These are phyloP conservation scores for Tephrocybe sp. DNA, from an alignment of 768 basidiomycete genomes.

Conservation along the genomic window DNA sequence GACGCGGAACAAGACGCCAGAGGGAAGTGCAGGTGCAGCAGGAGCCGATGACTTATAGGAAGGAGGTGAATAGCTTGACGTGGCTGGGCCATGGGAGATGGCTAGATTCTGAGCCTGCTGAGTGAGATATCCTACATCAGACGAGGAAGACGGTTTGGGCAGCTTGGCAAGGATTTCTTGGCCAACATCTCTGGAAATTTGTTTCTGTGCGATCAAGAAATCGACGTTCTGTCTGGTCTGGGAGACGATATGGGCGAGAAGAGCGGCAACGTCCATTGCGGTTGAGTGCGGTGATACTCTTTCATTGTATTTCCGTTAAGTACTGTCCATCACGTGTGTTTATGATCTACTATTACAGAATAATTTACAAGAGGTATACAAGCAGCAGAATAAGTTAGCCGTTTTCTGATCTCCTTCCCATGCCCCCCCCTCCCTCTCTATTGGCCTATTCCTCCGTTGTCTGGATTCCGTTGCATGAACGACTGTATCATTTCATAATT, in stretches of 20 bases:
- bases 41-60: background rate
- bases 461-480: constrained; percentile 35
- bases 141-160: constrained; percentile 7
- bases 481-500: constrained; percentile 42
- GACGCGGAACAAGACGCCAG: constrained; percentile 34
- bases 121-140: background rate
- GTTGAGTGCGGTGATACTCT: constrained; percentile 7
- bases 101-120: constrained; percentile 8
- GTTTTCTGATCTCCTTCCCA: background rate
- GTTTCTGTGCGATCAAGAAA: constrained; percentile 48
- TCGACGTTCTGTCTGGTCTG: constrained; percentile 56
- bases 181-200: constrained; percentile 45
- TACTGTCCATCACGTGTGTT: constrained; percentile 8
- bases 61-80: background rate
- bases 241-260: constrained; percentile 43
- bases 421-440: background rate
- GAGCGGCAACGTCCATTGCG: constrained; percentile 13
- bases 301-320: background rate
- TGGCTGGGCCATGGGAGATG: background rate
- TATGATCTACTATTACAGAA: background rate
- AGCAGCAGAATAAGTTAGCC: constrained; percentile 3
- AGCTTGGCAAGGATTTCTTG: constrained; percentile 45
- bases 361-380: constrained; percentile 9
- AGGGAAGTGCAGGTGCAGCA: constrained; percentile 6
- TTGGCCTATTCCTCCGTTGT: constrained; percentile 12